Evolutionary conservation across 495 filamentous ascomycete genomes (phyloP).

Genomic region (Penicillium salamii): DNA sequence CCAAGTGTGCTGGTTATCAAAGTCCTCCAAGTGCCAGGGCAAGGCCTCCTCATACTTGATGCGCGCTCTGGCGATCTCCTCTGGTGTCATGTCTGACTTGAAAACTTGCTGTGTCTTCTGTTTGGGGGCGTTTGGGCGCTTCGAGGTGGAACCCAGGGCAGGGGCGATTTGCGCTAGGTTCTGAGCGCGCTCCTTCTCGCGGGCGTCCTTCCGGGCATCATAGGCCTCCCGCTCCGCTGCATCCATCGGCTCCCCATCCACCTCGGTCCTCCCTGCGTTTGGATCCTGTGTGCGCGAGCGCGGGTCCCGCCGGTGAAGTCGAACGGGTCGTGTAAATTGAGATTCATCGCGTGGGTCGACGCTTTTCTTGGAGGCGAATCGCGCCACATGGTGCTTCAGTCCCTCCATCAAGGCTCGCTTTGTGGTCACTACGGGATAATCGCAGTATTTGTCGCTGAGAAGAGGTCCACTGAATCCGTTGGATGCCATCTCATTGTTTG

Average conservation of each 20-base stretch:
- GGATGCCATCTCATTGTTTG: conserved; percentile 36
- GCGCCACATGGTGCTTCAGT: conserved; percentile 81
- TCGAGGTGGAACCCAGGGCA: conserved; percentile 52
- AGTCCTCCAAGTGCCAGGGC: conserved; percentile 96
- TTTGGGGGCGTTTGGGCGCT: conserved; percentile 56
- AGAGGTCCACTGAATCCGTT: conserved; percentile 62
- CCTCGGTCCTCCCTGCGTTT: conserved; percentile 44
- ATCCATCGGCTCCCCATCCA: conserved; percentile 43
- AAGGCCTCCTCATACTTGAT: conserved; percentile 92
- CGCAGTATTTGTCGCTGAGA: conserved; percentile 48
- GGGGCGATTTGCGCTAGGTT: conserved; percentile 90
- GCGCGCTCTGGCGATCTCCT: conserved; percentile 71
- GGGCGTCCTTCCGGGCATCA: conserved; percentile 67
- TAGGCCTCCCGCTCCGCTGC: conserved; percentile 69
- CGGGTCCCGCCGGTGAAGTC: conserved; percentile 88
- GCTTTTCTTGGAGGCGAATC: conserved; percentile 60
- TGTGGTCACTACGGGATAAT: conserved; percentile 75
- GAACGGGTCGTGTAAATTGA: conserved; percentile 83
- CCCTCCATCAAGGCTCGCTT: conserved; percentile 77
- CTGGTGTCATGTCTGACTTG: conserved; percentile 79
- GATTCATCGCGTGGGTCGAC: conserved; percentile 73
- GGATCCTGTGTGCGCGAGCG: conserved; percentile 55
- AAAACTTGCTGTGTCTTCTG: conserved; percentile 66
- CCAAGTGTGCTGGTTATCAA: conserved; percentile 90
- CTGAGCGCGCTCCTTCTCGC: conserved; percentile 75